Evolutionary conservation across 805 yeast genomes (phyloP).

Genomic region (Cyberlindnera euphorbiae): DNA sequence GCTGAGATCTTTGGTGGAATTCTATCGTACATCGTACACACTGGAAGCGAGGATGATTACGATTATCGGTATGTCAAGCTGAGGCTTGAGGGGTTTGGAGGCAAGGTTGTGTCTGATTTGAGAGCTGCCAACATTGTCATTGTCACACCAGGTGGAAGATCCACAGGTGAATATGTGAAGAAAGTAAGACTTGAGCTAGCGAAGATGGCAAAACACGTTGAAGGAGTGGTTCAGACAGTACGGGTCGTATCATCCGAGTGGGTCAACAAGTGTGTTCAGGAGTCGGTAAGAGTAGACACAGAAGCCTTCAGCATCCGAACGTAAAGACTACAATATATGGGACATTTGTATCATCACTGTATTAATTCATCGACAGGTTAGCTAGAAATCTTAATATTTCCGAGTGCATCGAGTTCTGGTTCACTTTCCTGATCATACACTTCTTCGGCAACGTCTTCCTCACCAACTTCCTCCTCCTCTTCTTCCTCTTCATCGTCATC

Average conservation of each 20-base stretch:
- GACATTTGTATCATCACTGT: too few relatives aligned
- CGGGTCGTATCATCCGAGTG: slow-evolving; percentile 34
- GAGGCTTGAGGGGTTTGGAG: slow-evolving; percentile 41
- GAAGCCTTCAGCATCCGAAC: slow-evolving; percentile 25
- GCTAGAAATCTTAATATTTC: slow-evolving; percentile 15
- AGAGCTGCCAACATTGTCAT: slow-evolving; percentile 37
- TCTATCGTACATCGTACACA: slow-evolving; percentile 29
- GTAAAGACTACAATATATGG: background rate
- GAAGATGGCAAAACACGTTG: slow-evolving; percentile 1
- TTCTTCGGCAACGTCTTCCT: slow-evolving; percentile 24
- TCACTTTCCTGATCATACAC: slow-evolving; percentile 19
- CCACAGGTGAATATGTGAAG: slow-evolving; percentile 1
- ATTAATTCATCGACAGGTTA: too few relatives aligned
- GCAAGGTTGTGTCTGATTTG: slow-evolving; percentile 29
- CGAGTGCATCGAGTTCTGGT: slow-evolving; percentile 20
- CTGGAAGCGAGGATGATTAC: slow-evolving; percentile 6
- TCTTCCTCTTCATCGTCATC: slow-evolving; percentile 24
- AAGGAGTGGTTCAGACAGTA: slow-evolving; percentile 22
- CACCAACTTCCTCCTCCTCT: slow-evolving; percentile 19
- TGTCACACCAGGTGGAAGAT: slow-evolving; percentile 20
- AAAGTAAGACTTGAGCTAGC: slow-evolving; percentile 13
- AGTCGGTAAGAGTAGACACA: slow-evolving; percentile 28
- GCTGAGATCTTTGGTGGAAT: slow-evolving; percentile 34
- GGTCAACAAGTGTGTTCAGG: slow-evolving; percentile 32
- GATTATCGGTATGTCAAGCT: slow-evolving; percentile 9